phyloP scores from a whole-genome alignment of 2,329 filamentous ascomycete genomes.

The Fusarium sp. region DNA sequence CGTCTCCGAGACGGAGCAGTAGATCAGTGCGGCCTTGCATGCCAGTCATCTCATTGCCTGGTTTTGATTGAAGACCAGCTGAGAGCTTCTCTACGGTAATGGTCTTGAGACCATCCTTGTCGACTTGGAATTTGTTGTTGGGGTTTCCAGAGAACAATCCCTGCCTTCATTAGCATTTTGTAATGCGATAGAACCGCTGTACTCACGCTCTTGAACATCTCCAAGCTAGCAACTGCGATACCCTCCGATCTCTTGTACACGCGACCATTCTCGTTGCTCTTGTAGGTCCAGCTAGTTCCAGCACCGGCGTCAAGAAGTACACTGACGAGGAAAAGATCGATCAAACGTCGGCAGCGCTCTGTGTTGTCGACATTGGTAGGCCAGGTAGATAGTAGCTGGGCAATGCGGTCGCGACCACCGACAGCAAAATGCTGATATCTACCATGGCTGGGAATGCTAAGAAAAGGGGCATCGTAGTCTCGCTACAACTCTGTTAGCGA shows the following conservation, averaged over 20 bases:
- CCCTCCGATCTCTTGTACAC: slow-evolving; percentile 89
- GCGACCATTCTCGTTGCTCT: slow-evolving; percentile 87
- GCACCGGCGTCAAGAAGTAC: slow-evolving; percentile 90
- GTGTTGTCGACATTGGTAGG: slow-evolving; percentile 75
- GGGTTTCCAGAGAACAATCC: slow-evolving; percentile 89
- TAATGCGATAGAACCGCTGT: background rate
- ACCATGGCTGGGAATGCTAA: slow-evolving; percentile 84
- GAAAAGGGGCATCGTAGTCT: slow-evolving; percentile 69
- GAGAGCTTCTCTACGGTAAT: slow-evolving; percentile 82
- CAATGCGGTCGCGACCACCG: slow-evolving; percentile 80
- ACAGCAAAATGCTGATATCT: slow-evolving; percentile 87
- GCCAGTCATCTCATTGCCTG: slow-evolving; percentile 84
- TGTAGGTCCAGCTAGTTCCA: slow-evolving; percentile 91
- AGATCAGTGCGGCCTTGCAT: slow-evolving; percentile 87
- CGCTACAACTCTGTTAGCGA: slow-evolving; percentile 54
- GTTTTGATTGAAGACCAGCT: slow-evolving; percentile 85
- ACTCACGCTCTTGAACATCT: slow-evolving; percentile 88
- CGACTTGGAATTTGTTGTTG: slow-evolving; percentile 87
- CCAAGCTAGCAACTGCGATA: slow-evolving; percentile 79
- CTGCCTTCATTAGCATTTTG: slow-evolving; percentile 51
- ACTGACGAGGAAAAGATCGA: slow-evolving; percentile 84
- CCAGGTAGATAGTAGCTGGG: slow-evolving; percentile 78
- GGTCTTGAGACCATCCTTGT: slow-evolving; percentile 81
- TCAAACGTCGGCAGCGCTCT: slow-evolving; percentile 79
- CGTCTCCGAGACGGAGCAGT: slow-evolving; percentile 79